Percentiles rank a stretch among this genome's conserved stretches.
These are phyloP conservation scores for Candida michaelii DNA, from an alignment of 805 yeast species.

Conservation along the genomic window DNA sequence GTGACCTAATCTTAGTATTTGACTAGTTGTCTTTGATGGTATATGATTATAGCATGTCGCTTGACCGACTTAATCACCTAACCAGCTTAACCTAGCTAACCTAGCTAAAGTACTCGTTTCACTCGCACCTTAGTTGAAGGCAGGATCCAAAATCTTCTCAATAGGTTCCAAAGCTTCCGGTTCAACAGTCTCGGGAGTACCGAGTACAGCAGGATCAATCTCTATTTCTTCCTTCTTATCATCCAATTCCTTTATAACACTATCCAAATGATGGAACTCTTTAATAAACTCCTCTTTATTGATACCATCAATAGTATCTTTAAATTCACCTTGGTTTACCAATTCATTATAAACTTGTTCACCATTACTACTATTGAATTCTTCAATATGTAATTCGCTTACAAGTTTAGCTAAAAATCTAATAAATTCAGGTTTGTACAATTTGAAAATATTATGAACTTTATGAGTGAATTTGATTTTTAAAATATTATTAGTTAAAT, in stretches of 20 bases:
- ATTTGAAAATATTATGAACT: constrained; percentile 14
- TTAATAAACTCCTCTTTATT: constrained; percentile 26
- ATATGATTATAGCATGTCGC: too few species aligned
- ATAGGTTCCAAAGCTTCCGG: constrained; percentile 7
- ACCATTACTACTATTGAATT: constrained; percentile 9
- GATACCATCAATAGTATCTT: constrained; percentile 19
- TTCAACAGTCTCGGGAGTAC: not conserved
- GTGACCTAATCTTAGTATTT: too few species aligned
- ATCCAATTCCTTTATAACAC: constrained; percentile 10
- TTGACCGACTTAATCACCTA: too few species aligned
- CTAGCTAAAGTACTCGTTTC: too few species aligned
- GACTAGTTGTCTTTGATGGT: too few species aligned
- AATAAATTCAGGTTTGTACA: constrained; percentile 18
- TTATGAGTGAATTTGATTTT: constrained; percentile 18
- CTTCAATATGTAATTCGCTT: constrained; percentile 5
- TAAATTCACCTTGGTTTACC: constrained; percentile 17
- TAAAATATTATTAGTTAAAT: constrained; percentile 16
- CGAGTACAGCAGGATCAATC: constrained; percentile 5
- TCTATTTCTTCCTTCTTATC: constrained; percentile 4
- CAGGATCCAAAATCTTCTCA: constrained; percentile 23
- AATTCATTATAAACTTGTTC: constrained; percentile 26
- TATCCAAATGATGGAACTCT: constrained; percentile 29
- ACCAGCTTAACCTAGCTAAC: too few species aligned
- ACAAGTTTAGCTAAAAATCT: constrained; percentile 15
- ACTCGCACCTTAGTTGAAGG: constrained; percentile 12